Percentiles rank a stretch among this genome's conserved stretches.
These are phyloP conservation scores for Citrullus colocynthis DNA, from an alignment of 306 rosid genomes.

Conservation along the genomic window DNA sequence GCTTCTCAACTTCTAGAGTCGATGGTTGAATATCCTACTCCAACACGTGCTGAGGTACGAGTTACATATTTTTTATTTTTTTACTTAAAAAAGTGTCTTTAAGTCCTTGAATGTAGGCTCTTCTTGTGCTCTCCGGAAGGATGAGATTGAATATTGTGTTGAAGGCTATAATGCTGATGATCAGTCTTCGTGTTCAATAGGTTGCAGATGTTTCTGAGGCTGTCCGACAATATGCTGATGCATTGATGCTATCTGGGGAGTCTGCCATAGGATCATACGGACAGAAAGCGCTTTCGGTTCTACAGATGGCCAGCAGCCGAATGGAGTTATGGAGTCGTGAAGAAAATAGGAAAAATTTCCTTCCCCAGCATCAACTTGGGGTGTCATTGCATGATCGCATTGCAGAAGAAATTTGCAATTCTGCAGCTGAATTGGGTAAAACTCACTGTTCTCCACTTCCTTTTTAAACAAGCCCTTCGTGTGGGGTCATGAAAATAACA, in stretches of 20 bases:
- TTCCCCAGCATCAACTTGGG: slow-evolving; percentile 44
- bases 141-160: background rate
- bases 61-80: background rate
- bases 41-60: slow-evolving; percentile 83
- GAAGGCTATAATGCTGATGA: background rate
- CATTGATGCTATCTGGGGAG: slow-evolving; percentile 82
- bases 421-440: slow-evolving; percentile 70
- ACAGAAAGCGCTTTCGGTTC: slow-evolving; percentile 65
- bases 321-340: slow-evolving; percentile 68
- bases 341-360: slow-evolving; percentile 38
- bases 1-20: slow-evolving; percentile 95
- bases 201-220: slow-evolving; percentile 95
- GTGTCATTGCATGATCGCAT: slow-evolving; percentile 53
- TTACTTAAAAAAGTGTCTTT: too few relatives aligned
- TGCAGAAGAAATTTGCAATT: slow-evolving; percentile 73
- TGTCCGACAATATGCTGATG: slow-evolving; percentile 74
- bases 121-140: background rate
- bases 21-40: slow-evolving; percentile 94
- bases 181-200: slow-evolving; percentile 24
- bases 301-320: slow-evolving; percentile 59
- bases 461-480: background rate
- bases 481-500: background rate
- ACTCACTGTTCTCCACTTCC: background rate
- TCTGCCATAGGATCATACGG: slow-evolving; percentile 76
- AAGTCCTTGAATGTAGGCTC: too few relatives aligned